Conservation (phyloP, 2,329 filamentous ascomycete genomes). For the Aspergillus melleus region DNA sequence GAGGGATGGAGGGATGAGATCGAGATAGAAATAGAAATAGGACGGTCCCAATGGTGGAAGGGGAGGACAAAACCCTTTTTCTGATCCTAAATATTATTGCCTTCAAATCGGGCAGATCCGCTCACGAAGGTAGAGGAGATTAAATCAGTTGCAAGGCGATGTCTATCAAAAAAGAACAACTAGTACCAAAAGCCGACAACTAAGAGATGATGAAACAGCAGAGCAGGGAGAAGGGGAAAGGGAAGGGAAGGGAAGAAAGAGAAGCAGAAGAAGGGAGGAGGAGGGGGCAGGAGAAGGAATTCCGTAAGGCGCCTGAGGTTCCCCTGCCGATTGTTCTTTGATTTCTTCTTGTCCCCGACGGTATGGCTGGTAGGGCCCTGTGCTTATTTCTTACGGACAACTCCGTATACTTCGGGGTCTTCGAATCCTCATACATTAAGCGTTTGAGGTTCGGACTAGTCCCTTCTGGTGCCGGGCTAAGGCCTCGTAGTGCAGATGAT, state of each 20-base stretch:
- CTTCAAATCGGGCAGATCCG: not conserved
- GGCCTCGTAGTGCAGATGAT: too few relatives aligned
- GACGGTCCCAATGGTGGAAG: not conserved
- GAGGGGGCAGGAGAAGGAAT: slow-evolving; percentile 1
- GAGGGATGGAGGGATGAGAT: too few relatives aligned
- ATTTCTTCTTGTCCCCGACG: too few relatives aligned
- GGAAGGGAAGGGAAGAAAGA: slow-evolving; percentile 1
- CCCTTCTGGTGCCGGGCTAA: not conserved
- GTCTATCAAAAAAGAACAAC: not conserved
- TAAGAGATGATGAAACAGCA: not conserved
- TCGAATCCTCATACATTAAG: slow-evolving; percentile 15
- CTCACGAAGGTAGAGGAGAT: too few relatives aligned
- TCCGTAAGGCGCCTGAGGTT: slow-evolving; percentile 5
- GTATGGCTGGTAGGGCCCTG: too few relatives aligned
- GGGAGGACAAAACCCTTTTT: not conserved
- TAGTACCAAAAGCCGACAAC: not conserved
- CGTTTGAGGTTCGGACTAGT: slow-evolving; percentile 21
- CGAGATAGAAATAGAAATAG: not conserved
- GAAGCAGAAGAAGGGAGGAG: not conserved
- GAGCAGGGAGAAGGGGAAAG: slow-evolving; percentile 2
- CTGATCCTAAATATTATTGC: not conserved
- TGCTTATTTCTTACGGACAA: too few relatives aligned
- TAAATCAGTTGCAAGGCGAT: not conserved
- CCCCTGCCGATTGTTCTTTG: not conserved
- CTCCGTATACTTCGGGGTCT: too few relatives aligned